A percentile compares a stretch with the other conserved stretches of the same genome.
Evolutionary conservation across 805 yeast species (phyloP).

Genomic region (Monosporozyma yasuniensis): DNA sequence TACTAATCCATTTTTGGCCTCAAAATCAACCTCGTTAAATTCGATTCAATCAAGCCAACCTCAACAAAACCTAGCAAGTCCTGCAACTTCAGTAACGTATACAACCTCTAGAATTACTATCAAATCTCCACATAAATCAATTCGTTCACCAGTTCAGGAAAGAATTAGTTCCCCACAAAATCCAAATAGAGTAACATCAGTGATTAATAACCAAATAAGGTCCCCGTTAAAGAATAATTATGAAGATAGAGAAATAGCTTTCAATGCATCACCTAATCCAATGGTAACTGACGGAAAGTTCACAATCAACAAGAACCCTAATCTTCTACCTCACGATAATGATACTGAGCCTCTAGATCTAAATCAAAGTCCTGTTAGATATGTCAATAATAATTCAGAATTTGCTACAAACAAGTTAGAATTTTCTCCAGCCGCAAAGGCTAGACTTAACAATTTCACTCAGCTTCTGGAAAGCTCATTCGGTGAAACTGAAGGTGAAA

Average conservation of each 20-base stretch:
- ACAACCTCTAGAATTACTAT: conserved; percentile 32
- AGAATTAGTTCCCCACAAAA: conserved; percentile 11
- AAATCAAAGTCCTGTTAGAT: conserved; percentile 1
- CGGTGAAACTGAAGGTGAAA: conserved; percentile 7
- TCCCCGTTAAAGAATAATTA: conserved; percentile 22
- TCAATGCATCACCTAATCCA: conserved; percentile 2
- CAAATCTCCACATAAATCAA: conserved; percentile 20
- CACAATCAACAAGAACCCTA: neutral
- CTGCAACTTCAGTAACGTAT: conserved; percentile 30
- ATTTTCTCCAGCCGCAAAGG: conserved; percentile 26
- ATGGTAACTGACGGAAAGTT: neutral
- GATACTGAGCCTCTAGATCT: neutral
- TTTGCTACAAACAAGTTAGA: conserved; percentile 5
- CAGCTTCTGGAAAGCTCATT: conserved; percentile 22
- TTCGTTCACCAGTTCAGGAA: conserved; percentile 5
- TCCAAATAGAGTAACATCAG: conserved; percentile 25
- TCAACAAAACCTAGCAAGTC: conserved; percentile 6
- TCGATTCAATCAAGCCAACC: neutral
- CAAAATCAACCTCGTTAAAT: neutral
- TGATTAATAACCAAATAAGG: conserved; percentile 27
- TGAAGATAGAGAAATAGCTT: conserved; percentile 5
- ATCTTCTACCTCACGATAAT: neutral
- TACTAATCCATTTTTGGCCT: neutral
- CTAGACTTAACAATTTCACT: conserved; percentile 20
- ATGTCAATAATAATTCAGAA: neutral